Evolutionary conservation across 305 asterid genomes (phyloP).

Genomic region (Fraxinus baroniana): DNA sequence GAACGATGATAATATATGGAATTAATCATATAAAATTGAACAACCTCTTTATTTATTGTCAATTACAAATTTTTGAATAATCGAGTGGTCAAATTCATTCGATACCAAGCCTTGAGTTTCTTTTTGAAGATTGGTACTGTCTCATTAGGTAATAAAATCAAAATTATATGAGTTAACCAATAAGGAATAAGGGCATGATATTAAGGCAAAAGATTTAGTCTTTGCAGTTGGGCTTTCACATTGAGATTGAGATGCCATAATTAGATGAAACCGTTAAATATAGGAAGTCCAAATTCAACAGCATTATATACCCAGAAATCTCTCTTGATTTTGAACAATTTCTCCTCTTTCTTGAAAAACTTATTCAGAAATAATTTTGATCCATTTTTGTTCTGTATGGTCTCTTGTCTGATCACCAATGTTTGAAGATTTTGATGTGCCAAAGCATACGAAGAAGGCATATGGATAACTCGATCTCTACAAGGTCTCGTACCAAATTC

Average conservation of each 20-base stretch:
- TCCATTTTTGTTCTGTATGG: neutral
- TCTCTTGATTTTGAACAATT: neutral
- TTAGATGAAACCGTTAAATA: neutral
- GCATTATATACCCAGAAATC: neutral
- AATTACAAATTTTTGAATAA: neutral
- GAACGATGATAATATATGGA: neutral
- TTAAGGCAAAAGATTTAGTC: neutral
- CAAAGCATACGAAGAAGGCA: neutral
- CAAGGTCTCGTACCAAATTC: conserved; percentile 41
- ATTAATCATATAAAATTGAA: too few relatives aligned
- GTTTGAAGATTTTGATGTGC: neutral
- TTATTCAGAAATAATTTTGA: neutral
- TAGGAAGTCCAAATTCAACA: neutral
- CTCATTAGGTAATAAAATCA: neutral
- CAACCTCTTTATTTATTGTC: neutral
- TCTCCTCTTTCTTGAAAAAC: neutral
- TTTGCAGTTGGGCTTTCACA: neutral
- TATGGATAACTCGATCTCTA: conserved; percentile 32
- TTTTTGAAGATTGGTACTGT: neutral
- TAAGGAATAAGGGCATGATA: neutral
- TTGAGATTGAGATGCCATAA: neutral
- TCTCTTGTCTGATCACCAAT: neutral
- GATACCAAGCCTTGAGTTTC: neutral
- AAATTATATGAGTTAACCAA: neutral
- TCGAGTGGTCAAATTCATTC: neutral